These are phyloP conservation scores for Pichia scutulata DNA, from an alignment of 805 yeast genomes.

Conservation along the genomic window DNA sequence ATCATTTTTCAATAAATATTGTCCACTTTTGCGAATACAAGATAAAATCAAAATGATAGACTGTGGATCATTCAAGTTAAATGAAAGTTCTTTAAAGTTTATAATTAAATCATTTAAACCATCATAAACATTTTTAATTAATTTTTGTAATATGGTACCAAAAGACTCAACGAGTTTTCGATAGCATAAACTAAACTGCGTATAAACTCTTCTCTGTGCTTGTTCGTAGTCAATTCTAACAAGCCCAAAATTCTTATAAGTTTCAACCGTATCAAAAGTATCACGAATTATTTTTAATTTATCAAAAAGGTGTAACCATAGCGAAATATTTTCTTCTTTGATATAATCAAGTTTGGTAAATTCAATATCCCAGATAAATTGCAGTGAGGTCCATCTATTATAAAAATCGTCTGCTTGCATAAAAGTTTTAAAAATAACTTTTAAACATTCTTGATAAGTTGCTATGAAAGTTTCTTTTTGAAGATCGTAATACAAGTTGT, in stretches of 20 bases:
- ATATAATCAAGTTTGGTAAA: conserved; percentile 31
- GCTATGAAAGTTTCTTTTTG: conserved; percentile 11
- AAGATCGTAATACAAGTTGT: neutral
- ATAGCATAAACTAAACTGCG: conserved; percentile 55
- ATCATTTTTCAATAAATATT: neutral
- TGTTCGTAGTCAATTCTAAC: conserved; percentile 39
- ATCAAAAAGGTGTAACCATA: conserved; percentile 43
- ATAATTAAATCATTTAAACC: conserved; percentile 29
- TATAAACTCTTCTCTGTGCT: conserved; percentile 42
- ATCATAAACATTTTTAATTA: conserved; percentile 26
- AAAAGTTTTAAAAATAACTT: neutral
- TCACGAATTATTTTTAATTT: conserved; percentile 37
- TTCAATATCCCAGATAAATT: conserved; percentile 52
- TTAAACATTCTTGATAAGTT: neutral
- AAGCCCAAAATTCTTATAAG: conserved; percentile 33
- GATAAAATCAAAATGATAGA: conserved; percentile 33
- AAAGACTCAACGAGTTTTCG: conserved; percentile 35
- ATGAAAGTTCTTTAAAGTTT: conserved; percentile 29
- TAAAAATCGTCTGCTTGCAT: neutral
- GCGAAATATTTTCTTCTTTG: conserved; percentile 29
- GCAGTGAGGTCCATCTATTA: conserved; percentile 44
- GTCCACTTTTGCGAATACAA: conserved; percentile 29
- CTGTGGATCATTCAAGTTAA: conserved; percentile 32
- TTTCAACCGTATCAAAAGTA: conserved; percentile 44
- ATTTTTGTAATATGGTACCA: conserved; percentile 29